Percentiles rank a stretch among this genome's conserved stretches.
phyloP scores from a whole-genome alignment of 1,284 basidiomycete genomes.

The Papiliotrema fonsecae region DNA sequence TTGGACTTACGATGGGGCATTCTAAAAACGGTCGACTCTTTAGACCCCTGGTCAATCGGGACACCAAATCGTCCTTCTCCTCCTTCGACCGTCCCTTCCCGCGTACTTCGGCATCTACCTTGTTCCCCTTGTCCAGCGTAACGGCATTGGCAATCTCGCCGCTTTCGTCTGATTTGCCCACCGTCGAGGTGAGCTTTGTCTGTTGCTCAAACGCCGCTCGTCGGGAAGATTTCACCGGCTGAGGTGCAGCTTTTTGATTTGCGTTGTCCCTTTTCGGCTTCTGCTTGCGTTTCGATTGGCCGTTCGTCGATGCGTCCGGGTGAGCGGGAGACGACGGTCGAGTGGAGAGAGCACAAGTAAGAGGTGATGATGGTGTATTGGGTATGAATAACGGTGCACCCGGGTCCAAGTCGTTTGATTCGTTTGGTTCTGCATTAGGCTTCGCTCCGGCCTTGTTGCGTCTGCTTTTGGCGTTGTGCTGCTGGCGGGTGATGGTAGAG shows the following conservation, averaged over 20 bases:
- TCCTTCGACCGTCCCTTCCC: slow-evolving; percentile 14
- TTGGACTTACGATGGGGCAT: slow-evolving; percentile 43
- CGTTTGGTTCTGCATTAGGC: too few species aligned
- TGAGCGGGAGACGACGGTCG: neutral
- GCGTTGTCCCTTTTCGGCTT: neutral
- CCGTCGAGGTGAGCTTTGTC: slow-evolving; percentile 21
- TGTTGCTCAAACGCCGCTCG: slow-evolving; percentile 38
- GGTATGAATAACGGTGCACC: neutral
- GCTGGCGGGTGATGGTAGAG: too few species aligned
- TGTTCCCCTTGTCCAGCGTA: slow-evolving; percentile 3
- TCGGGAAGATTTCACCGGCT: slow-evolving; percentile 9
- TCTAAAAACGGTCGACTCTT: slow-evolving; percentile 40
- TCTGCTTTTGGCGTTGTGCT: too few species aligned
- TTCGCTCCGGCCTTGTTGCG: too few species aligned
- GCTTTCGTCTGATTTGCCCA: neutral
- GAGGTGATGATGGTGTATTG: neutral
- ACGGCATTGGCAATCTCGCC: slow-evolving; percentile 4
- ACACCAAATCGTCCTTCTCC: slow-evolving; percentile 44
- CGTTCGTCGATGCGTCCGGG: neutral
- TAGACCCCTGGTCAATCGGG: slow-evolving; percentile 40
- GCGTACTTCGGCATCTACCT: too few species aligned
- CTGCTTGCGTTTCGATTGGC: neutral
- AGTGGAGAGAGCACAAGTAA: too few species aligned
- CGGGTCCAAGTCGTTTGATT: neutral
- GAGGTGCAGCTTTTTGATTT: neutral